phyloP scores from a whole-genome alignment of 2,329 filamentous ascomycete genomes.

The Apiospora arundinis region DNA sequence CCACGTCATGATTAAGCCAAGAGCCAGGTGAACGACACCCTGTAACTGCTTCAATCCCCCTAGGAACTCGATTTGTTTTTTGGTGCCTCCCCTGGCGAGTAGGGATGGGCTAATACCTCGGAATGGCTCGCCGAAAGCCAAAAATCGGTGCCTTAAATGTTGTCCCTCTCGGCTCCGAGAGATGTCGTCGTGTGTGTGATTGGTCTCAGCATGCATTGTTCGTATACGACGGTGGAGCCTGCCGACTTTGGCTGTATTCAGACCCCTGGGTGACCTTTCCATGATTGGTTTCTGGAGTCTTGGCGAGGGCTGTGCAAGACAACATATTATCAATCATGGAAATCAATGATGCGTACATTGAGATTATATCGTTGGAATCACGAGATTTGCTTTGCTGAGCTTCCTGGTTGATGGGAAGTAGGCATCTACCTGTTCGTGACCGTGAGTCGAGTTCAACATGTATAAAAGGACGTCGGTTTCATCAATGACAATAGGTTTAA shows the following conservation, averaged over 20 bases:
- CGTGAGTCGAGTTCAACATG: background rate
- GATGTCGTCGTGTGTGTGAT: background rate
- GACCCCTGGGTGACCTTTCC: background rate
- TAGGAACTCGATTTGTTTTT: background rate
- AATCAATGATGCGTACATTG: conserved; percentile 21
- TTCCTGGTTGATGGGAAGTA: background rate
- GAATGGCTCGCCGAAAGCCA: too few relatives aligned
- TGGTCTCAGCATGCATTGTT: background rate
- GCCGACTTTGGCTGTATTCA: conserved; percentile 13
- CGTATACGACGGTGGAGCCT: conserved; percentile 11
- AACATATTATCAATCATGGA: background rate
- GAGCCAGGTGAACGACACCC: background rate
- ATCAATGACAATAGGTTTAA: background rate
- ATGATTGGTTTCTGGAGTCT: conserved; percentile 22
- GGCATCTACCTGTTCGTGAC: background rate
- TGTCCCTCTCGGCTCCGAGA: background rate
- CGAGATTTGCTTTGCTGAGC: background rate
- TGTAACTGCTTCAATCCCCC: background rate
- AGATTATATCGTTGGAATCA: background rate
- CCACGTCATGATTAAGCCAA: background rate
- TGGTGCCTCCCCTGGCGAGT: too few relatives aligned
- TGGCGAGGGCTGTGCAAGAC: conserved; percentile 22
- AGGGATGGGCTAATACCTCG: too few relatives aligned
- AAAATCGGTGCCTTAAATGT: background rate
- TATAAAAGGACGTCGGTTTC: conserved; percentile 9